phyloP scores from a whole-genome alignment of 2,329 filamentous ascomycete species.

The Hypoxylon sp. region DNA sequence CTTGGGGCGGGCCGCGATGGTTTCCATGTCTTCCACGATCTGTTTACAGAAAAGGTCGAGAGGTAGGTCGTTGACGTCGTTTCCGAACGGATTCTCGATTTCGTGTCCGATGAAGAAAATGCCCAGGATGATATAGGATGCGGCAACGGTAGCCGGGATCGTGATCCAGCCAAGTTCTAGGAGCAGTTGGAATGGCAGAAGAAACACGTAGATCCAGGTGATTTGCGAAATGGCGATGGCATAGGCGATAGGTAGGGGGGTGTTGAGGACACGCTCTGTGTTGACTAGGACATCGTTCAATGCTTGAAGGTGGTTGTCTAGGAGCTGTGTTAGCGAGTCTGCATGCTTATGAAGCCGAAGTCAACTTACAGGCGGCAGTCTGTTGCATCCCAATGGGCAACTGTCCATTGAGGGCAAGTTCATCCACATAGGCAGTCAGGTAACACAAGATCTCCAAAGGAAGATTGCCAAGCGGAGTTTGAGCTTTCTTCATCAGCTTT shows the following conservation, averaged over 20 bases:
- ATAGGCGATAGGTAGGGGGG: slow-evolving; percentile 86
- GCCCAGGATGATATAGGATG: slow-evolving; percentile 86
- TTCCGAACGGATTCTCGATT: slow-evolving; percentile 88
- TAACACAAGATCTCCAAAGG: slow-evolving; percentile 85
- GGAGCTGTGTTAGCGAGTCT: slow-evolving; percentile 50
- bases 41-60: slow-evolving; percentile 83
- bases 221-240: slow-evolving; percentile 88
- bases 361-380: slow-evolving; percentile 63
- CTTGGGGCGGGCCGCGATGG: slow-evolving; percentile 73
- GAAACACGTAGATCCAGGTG: slow-evolving; percentile 85
- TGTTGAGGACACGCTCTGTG: slow-evolving; percentile 84
- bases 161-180: slow-evolving; percentile 76
- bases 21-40: slow-evolving; percentile 80
- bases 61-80: slow-evolving; percentile 86
- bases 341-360: neutral
- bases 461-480: slow-evolving; percentile 83
- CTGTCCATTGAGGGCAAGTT: slow-evolving; percentile 68
- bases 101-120: slow-evolving; percentile 81
- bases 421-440: slow-evolving; percentile 76
- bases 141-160: slow-evolving; percentile 80
- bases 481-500: slow-evolving; percentile 80
- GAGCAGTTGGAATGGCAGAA: slow-evolving; percentile 86
- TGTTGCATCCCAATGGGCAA: slow-evolving; percentile 72
- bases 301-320: slow-evolving; percentile 71
- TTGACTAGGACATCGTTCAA: slow-evolving; percentile 81